Evolutionary conservation across 371 early-diverging fungal genomes (phyloP).

Genomic region (Gilbertella persicaria): DNA sequence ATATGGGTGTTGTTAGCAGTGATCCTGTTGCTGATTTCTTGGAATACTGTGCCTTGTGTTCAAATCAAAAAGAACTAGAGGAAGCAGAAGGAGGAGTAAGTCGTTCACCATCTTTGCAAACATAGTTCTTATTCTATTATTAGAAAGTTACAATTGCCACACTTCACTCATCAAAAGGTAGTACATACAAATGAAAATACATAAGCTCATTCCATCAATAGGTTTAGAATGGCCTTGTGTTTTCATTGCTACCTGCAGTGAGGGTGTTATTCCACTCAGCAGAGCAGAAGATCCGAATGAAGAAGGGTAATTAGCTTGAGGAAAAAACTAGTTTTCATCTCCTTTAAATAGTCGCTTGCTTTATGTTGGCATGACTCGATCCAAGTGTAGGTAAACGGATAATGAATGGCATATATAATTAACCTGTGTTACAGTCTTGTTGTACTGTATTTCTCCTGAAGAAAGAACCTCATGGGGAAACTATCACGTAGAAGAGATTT

Average conservation of each 20-base stretch:
- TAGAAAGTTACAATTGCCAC: slow-evolving; percentile 59
- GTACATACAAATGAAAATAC: not conserved
- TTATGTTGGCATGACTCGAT: slow-evolving; percentile 59
- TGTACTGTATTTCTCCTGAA: slow-evolving; percentile 13
- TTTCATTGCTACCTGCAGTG: slow-evolving; percentile 55
- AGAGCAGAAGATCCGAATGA: slow-evolving; percentile 30
- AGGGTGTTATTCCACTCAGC: slow-evolving; percentile 49
- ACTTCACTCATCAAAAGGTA: slow-evolving; percentile 61
- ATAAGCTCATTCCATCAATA: slow-evolving; percentile 1
- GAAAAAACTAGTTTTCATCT: slow-evolving; percentile 7
- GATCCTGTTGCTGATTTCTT: slow-evolving; percentile 34
- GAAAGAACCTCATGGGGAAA: slow-evolving; percentile 8
- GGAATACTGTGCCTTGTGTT: slow-evolving; percentile 31
- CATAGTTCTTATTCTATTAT: not conserved
- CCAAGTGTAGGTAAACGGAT: slow-evolving; percentile 25
- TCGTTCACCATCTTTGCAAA: not conserved
- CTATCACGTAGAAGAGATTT: not conserved
- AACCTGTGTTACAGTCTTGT: slow-evolving; percentile 6
- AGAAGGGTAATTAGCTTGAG: slow-evolving; percentile 29
- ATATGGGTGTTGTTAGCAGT: not conserved
- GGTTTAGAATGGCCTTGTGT: slow-evolving; percentile 71
- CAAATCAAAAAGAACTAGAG: slow-evolving; percentile 31
- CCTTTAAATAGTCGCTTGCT: slow-evolving; percentile 39
- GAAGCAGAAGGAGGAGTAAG: slow-evolving; percentile 29
- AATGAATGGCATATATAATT: not conserved